These are phyloP conservation scores for Backusella luteola DNA, from an alignment of 192 early-diverging fungal species.

Conservation along the genomic window DNA sequence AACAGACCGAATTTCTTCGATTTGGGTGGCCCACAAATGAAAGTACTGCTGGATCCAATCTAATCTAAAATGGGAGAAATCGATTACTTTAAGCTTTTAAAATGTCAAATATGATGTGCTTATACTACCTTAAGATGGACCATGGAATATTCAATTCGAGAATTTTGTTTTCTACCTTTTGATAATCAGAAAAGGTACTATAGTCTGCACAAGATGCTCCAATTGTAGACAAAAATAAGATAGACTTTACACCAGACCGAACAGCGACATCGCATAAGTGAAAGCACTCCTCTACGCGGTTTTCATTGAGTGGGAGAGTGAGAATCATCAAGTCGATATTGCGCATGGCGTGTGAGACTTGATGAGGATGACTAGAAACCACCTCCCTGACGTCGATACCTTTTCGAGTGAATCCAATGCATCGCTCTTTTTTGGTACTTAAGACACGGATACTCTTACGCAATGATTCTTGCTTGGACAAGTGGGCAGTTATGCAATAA, in stretches of 20 bases:
- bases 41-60: slow-evolving; percentile 32
- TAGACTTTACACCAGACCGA: slow-evolving; percentile 23
- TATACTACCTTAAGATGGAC: slow-evolving; percentile 16
- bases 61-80: slow-evolving; percentile 9
- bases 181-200: slow-evolving; percentile 17
- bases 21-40: slow-evolving; percentile 23
- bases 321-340: slow-evolving; percentile 13
- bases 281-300: slow-evolving; percentile 13
- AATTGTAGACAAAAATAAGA: slow-evolving; percentile 18
- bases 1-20: slow-evolving; percentile 20
- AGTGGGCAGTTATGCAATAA: slow-evolving; percentile 21
- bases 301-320: background rate
- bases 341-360: slow-evolving; percentile 11
- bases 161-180: slow-evolving; percentile 19
- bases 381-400: slow-evolving; percentile 9
- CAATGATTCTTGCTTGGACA: background rate
- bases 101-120: background rate
- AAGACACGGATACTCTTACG: slow-evolving; percentile 11
- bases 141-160: slow-evolving; percentile 9
- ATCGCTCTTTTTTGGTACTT: background rate
- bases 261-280: slow-evolving; percentile 9
- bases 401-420: background rate
- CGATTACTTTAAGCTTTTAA: background rate
- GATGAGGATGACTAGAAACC: slow-evolving; percentile 7
- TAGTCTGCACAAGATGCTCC: slow-evolving; percentile 19